phyloP scores from a whole-genome alignment of 2,329 filamentous ascomycete genomes.

The Cladosporium sp. region DNA sequence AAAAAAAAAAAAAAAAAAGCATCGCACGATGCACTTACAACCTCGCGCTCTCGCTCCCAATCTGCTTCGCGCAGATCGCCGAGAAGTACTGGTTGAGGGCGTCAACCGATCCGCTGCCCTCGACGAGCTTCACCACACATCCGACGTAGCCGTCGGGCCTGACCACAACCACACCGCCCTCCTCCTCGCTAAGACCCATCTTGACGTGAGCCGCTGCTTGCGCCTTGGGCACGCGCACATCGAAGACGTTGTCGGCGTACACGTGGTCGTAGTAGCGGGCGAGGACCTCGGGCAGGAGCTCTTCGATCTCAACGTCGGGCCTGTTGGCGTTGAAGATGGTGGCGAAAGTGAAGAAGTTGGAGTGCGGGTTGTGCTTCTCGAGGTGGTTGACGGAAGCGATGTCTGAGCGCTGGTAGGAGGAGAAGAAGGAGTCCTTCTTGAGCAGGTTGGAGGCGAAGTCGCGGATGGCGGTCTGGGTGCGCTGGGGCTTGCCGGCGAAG shows the following conservation, averaged over 20 bases:
- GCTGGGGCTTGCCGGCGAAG: conserved; percentile 64
- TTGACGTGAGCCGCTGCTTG: conserved; percentile 79
- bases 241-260: conserved; percentile 81
- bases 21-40: conserved; percentile 15
- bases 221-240: conserved; percentile 67
- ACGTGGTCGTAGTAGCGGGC: conserved; percentile 77
- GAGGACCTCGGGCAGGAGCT: conserved; percentile 69
- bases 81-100: conserved; percentile 83
- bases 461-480: conserved; percentile 62
- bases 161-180: conserved; percentile 78
- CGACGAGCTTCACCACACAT: conserved; percentile 69
- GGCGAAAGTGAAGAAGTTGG: conserved; percentile 75
- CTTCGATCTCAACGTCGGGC: conserved; percentile 68
- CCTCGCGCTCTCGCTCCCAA: conserved; percentile 27
- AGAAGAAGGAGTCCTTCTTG: conserved; percentile 70
- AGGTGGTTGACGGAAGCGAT: conserved; percentile 67
- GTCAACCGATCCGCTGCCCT: conserved; percentile 77
- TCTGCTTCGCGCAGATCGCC: conserved; percentile 65
- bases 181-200: conserved; percentile 74
- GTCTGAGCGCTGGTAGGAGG: conserved; percentile 63
- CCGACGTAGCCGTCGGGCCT: conserved; percentile 86
- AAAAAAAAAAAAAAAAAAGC: background rate
- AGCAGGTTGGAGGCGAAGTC: conserved; percentile 69
- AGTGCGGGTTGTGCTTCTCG: conserved; percentile 83
- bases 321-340: conserved; percentile 71